Percentiles rank a stretch among this genome's conserved stretches.
These are phyloP conservation scores for Sporisorium exsertum DNA, from an alignment of 1,284 basidiomycete genomes.

Conservation along the genomic window DNA sequence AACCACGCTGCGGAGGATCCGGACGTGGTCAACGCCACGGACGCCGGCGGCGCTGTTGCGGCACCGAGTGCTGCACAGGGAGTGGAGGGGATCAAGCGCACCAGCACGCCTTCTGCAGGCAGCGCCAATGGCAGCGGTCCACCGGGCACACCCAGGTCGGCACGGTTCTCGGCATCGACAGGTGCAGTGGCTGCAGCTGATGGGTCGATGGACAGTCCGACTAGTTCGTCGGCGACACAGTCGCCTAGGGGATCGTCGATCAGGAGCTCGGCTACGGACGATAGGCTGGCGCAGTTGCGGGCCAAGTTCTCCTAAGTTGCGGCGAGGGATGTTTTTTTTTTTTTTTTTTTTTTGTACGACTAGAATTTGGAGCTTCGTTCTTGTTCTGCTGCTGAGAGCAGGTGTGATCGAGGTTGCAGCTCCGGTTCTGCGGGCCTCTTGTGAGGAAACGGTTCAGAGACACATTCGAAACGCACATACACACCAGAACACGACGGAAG, in stretches of 20 bases:
- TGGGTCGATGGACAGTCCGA: slow-evolving; percentile 29
- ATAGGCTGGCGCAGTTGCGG: slow-evolving; percentile 60
- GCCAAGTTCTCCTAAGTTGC: slow-evolving; percentile 53
- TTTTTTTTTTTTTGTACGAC: not conserved
- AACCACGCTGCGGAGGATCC: slow-evolving; percentile 83
- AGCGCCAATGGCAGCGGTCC: slow-evolving; percentile 15
- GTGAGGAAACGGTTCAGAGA: not conserved
- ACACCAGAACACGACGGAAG: not conserved
- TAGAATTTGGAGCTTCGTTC: too few species aligned
- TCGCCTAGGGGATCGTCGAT: slow-evolving; percentile 25
- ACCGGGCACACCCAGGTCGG: slow-evolving; percentile 18
- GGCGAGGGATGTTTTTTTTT: not conserved
- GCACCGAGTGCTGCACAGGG: not conserved
- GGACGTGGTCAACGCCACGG: slow-evolving; percentile 71
- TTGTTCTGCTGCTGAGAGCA: too few species aligned
- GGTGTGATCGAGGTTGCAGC: too few species aligned
- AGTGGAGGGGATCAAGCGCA: slow-evolving; percentile 15
- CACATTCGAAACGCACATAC: not conserved
- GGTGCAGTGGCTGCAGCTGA: slow-evolving; percentile 3
- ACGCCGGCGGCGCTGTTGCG: not conserved
- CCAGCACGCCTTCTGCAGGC: slow-evolving; percentile 17
- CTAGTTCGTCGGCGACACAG: slow-evolving; percentile 27
- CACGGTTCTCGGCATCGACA: slow-evolving; percentile 12
- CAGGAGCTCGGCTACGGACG: slow-evolving; percentile 46
- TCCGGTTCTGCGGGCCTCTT: too few species aligned